phyloP scores from a whole-genome alignment of 345 rosid genomes.

The Heritiera fomes region DNA sequence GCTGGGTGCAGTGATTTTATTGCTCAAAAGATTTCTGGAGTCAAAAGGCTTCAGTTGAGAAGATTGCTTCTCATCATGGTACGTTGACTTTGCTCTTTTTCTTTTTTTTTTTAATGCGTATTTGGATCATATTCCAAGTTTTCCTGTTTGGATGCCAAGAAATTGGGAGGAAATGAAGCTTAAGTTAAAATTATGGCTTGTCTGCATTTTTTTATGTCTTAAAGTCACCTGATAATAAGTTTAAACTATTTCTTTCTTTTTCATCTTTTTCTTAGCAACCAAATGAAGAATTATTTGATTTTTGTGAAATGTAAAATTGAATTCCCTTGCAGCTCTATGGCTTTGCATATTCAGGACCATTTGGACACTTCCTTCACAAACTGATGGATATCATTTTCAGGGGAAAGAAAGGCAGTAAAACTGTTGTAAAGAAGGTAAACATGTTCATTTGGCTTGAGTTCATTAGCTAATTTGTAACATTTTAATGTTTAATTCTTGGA shows the following conservation, averaged over 20 bases:
- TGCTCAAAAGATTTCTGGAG: conserved; percentile 89
- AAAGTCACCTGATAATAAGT: neutral
- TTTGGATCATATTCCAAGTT: neutral
- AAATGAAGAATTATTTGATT: neutral
- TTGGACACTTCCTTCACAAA: conserved; percentile 86
- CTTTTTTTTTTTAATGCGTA: neutral
- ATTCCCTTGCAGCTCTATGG: conserved; percentile 67
- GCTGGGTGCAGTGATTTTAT: conserved; percentile 77
- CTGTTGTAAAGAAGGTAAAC: conserved; percentile 83
- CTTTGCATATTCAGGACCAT: conserved; percentile 86
- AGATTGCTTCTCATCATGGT: conserved; percentile 77
- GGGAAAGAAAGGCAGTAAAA: conserved; percentile 67
- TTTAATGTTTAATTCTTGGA: neutral
- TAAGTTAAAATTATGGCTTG: neutral
- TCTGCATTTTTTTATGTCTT: neutral
- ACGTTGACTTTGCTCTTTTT: conserved; percentile 23
- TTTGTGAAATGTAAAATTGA: neutral
- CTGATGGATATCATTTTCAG: conserved; percentile 75
- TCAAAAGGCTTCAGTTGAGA: conserved; percentile 64
- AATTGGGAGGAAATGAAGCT: conserved; percentile 3
- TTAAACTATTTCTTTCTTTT: neutral
- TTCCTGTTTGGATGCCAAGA: conserved; percentile 22
- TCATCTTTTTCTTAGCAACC: neutral
- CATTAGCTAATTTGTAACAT: neutral
- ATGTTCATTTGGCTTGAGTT: neutral